Conservation (phyloP, 805 yeast species). For the Ogataea nakhonphanomensis region DNA sequence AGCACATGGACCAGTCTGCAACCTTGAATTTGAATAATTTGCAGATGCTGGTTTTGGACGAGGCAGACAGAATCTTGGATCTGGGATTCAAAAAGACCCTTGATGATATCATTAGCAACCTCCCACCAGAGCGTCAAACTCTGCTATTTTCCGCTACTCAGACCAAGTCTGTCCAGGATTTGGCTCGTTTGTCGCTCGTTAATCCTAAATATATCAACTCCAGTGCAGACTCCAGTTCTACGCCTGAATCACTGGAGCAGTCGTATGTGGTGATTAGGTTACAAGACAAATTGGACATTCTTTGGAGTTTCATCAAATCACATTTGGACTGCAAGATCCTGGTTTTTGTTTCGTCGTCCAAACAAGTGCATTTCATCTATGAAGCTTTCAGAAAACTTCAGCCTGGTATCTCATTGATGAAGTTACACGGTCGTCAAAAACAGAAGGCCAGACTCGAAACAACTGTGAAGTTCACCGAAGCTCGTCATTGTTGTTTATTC, state of each 20-base stretch:
- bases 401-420: constrained; percentile 87
- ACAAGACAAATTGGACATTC: constrained; percentile 76
- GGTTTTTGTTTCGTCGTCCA: constrained; percentile 82
- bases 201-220: constrained; percentile 60
- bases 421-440: constrained; percentile 85
- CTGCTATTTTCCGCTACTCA: constrained; percentile 86
- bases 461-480: constrained; percentile 68
- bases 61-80: constrained; percentile 89
- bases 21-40: constrained; percentile 72
- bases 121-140: constrained; percentile 82
- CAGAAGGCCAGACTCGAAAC: constrained; percentile 87
- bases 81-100: constrained; percentile 87
- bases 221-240: constrained; percentile 32
- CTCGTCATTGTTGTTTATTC: constrained; percentile 76
- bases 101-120: constrained; percentile 72
- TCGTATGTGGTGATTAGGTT: constrained; percentile 69
- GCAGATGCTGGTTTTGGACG: constrained; percentile 80
- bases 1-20: constrained; percentile 86
- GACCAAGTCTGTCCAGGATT: constrained; percentile 73
- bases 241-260: constrained; percentile 86
- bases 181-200: constrained; percentile 73
- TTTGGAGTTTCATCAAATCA: constrained; percentile 83
- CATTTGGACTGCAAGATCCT: constrained; percentile 77
- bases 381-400: constrained; percentile 83
- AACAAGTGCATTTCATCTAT: constrained; percentile 86